phyloP scores from a whole-genome alignment of 495 filamentous ascomycete genomes.

The Penicillium roqueforti region DNA sequence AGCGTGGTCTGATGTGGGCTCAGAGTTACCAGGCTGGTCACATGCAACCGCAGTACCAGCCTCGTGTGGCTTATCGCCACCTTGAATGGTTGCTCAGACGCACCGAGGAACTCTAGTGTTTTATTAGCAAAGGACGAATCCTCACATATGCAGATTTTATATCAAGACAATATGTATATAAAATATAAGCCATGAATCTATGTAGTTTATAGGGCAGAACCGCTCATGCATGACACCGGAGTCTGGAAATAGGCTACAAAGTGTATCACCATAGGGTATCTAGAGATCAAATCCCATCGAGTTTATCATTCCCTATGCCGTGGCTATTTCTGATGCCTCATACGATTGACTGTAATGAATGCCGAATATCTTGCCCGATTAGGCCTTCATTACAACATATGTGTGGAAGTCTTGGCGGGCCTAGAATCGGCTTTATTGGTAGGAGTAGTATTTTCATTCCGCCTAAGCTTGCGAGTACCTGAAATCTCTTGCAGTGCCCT shows the following conservation, averaged over 20 bases:
- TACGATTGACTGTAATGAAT: background rate
- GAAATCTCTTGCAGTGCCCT: background rate
- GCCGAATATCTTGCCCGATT: background rate
- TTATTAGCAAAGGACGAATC: background rate
- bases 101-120: constrained; percentile 35
- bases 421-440: background rate
- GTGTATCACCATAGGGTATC: no score
- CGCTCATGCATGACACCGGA: background rate
- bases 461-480: background rate
- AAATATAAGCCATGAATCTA: background rate
- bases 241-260: background rate
- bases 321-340: no score
- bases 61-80: constrained; percentile 61
- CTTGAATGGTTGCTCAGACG: constrained; percentile 65
- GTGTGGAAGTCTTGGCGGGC: background rate
- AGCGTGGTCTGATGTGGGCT: constrained; percentile 69
- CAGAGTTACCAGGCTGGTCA: constrained; percentile 57
- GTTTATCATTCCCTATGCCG: no score
- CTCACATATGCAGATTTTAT: background rate
- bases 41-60: constrained; percentile 66
- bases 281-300: background rate
- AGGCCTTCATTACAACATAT: background rate
- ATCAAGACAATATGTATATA: background rate
- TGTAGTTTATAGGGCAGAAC: background rate
- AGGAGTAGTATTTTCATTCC: no score